These are phyloP conservation scores for Glycine soja DNA, from an alignment of 306 rosid genomes.

Conservation along the genomic window DNA sequence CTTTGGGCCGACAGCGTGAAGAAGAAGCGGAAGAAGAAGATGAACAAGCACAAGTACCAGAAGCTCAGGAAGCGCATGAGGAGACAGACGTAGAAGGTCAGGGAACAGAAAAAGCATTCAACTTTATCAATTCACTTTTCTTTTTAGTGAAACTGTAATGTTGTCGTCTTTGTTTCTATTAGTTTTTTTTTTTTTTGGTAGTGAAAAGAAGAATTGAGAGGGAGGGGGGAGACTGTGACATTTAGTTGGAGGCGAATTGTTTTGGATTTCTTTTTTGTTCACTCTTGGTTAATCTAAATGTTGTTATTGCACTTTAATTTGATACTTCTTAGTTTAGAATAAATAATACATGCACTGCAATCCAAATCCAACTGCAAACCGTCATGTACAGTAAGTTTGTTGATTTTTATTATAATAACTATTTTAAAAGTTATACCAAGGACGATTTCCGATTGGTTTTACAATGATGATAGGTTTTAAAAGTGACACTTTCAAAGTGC, in stretches of 20 bases:
- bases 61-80: slow-evolving; percentile 75
- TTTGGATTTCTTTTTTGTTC: slow-evolving; percentile 19
- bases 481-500: too few species aligned
- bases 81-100: slow-evolving; percentile 58
- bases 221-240: background rate
- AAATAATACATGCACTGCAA: background rate
- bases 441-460: background rate
- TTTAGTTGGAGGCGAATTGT: background rate
- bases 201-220: background rate
- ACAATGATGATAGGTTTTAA: too few species aligned
- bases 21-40: slow-evolving; percentile 87
- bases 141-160: background rate
- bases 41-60: slow-evolving; percentile 86
- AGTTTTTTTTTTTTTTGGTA: background rate
- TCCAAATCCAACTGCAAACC: background rate
- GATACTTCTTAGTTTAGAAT: background rate
- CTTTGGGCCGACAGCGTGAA: slow-evolving; percentile 87
- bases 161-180: background rate
- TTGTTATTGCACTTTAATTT: background rate
- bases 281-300: slow-evolving; percentile 18
- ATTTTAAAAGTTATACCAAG: background rate
- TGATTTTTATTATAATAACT: background rate
- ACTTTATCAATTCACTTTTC: too few species aligned
- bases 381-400: background rate
- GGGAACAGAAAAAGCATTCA: background rate